phyloP scores from a whole-genome alignment of 225 moss, liverwort and hornwort genomes.

The Takakia lepidozioides region DNA sequence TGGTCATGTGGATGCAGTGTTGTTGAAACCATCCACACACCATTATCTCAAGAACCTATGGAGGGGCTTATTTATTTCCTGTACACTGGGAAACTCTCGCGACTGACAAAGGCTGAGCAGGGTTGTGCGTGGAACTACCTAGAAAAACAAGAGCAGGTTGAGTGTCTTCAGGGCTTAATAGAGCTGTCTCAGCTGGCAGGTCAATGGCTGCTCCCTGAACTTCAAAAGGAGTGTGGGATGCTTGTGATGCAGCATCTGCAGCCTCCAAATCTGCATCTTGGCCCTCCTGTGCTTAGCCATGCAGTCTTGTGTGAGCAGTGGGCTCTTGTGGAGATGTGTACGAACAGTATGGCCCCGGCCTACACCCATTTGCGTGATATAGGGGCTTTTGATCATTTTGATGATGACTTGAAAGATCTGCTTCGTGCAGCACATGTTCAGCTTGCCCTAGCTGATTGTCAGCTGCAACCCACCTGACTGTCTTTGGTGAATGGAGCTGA shows the following conservation, averaged over 20 bases:
- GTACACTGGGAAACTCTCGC: constrained; percentile 43
- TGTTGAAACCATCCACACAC: constrained; percentile 32
- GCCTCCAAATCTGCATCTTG: constrained; percentile 40
- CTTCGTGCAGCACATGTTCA: constrained; percentile 58
- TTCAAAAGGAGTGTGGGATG: constrained; percentile 34
- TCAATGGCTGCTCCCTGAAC: constrained; percentile 46
- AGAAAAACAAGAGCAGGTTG: constrained; percentile 29
- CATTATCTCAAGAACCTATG: constrained; percentile 28
- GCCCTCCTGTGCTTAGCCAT: constrained; percentile 39
- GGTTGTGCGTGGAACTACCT: constrained; percentile 69
- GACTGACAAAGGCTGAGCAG: constrained; percentile 21
- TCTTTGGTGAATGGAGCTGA: too few relatives aligned
- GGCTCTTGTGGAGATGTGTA: constrained; percentile 52
- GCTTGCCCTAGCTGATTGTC: constrained; percentile 17
- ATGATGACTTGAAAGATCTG: constrained; percentile 43
- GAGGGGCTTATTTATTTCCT: constrained; percentile 35
- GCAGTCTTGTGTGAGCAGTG: constrained; percentile 53
- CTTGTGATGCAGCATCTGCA: constrained; percentile 42
- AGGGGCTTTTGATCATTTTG: constrained; percentile 51
- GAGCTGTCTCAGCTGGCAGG: constrained; percentile 58
- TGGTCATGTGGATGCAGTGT: constrained; percentile 19
- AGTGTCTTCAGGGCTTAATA: constrained; percentile 42
- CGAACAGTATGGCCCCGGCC: constrained; percentile 37
- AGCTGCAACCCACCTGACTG: constrained; percentile 20
- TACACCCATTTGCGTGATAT: constrained; percentile 44